Conservation (phyloP, 495 filamentous ascomycete genomes). For the Aspergillus panamensis region DNA sequence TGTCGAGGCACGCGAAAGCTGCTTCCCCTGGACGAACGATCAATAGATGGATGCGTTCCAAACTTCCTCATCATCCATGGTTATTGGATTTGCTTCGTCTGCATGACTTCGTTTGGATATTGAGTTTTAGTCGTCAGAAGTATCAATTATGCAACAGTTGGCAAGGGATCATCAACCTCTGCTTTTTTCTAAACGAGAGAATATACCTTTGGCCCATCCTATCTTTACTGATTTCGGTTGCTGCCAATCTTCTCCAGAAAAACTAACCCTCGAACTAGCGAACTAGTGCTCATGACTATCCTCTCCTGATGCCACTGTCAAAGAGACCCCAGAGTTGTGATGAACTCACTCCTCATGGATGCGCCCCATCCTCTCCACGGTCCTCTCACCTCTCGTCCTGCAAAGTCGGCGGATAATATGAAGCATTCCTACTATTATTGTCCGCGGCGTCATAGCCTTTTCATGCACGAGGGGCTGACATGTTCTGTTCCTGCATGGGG, state of each 20-base stretch:
- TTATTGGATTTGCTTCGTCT: background rate
- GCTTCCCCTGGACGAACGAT: slow-evolving; percentile 1
- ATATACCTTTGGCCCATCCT: background rate
- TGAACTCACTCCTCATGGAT: background rate
- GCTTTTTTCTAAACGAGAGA: background rate
- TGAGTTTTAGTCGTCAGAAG: background rate
- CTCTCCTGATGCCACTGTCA: slow-evolving; percentile 14
- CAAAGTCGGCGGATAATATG: background rate
- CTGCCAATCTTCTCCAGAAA: slow-evolving; percentile 19
- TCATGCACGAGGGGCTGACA: slow-evolving; percentile 25
- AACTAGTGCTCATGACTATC: slow-evolving; percentile 16
- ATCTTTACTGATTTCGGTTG: slow-evolving; percentile 23
- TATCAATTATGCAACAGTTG: too few species aligned
- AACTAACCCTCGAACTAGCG: slow-evolving; percentile 23
- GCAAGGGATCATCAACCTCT: too few species aligned
- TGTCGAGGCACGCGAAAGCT: slow-evolving; percentile 3
- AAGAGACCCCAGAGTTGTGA: slow-evolving; percentile 4
- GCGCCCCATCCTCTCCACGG: background rate
- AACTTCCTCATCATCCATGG: background rate
- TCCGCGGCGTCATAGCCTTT: slow-evolving; percentile 15
- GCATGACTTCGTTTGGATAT: background rate
- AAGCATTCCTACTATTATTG: slow-evolving; percentile 16
- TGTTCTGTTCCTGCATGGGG: slow-evolving; percentile 18
- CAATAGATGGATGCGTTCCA: background rate
- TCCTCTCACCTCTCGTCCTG: background rate